Percentiles rank a stretch among this genome's conserved stretches.
These are phyloP conservation scores for Jatropha curcas DNA, from an alignment of 345 rosid species.

Conservation along the genomic window DNA sequence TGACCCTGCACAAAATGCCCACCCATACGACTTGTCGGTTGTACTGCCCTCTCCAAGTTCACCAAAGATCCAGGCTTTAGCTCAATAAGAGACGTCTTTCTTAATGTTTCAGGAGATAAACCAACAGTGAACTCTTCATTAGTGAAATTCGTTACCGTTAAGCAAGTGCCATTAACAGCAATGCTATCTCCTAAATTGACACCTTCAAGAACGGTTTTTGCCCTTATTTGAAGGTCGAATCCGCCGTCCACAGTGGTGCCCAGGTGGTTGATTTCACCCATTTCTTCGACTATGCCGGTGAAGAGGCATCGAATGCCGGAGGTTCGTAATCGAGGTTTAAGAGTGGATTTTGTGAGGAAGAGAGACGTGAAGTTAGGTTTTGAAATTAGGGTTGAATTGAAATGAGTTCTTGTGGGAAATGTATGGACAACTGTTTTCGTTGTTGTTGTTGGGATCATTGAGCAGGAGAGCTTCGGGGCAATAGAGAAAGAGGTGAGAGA, in stretches of 20 bases:
- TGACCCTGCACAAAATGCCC: constrained; percentile 96
- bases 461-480: neutral
- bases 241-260: constrained; percentile 64
- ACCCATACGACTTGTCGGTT: constrained; percentile 76
- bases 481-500: neutral
- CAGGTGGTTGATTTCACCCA: constrained; percentile 60
- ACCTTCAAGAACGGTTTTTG: constrained; percentile 59
- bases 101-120: constrained; percentile 70
- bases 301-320: constrained; percentile 53
- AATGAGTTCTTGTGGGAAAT: neutral
- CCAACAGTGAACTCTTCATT: constrained; percentile 64
- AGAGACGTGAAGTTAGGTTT: neutral
- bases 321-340: neutral
- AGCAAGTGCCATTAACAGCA: constrained; percentile 82
- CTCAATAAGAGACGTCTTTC: constrained; percentile 74
- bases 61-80: constrained; percentile 65
- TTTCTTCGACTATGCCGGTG: constrained; percentile 87
- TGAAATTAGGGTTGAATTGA: neutral
- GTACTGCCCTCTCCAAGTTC: constrained; percentile 85
- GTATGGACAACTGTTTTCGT: neutral
- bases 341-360: neutral
- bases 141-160: constrained; percentile 69
- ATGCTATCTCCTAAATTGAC: constrained; percentile 84
- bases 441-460: neutral
- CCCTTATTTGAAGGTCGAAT: constrained; percentile 58